These are phyloP conservation scores for Gymnopus androsaceus DNA, from an alignment of 1,284 basidiomycete genomes.

Conservation along the genomic window DNA sequence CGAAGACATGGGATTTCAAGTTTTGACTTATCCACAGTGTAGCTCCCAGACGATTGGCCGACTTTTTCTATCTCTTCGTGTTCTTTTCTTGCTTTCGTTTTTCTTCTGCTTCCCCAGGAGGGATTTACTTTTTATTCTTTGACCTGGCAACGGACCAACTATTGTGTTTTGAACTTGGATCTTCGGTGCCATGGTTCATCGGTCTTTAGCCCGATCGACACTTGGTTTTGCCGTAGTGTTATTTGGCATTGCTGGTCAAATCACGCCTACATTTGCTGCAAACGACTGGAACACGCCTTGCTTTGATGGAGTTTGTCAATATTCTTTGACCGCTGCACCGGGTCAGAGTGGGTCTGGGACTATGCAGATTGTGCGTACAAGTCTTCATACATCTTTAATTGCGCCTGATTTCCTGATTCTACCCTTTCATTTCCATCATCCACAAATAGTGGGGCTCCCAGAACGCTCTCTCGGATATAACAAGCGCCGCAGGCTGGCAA, in stretches of 20 bases:
- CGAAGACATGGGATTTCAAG: too few species aligned
- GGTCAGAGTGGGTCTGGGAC: constrained; percentile 19
- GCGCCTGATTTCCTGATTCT: too few species aligned
- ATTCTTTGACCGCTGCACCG: constrained; percentile 17
- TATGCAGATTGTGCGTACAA: constrained; percentile 22
- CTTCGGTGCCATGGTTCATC: neutral
- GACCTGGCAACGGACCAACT: too few species aligned
- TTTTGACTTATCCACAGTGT: too few species aligned
- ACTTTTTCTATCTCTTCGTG: neutral
- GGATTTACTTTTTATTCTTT: constrained; percentile 1
- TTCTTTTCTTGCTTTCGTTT: constrained; percentile 12
- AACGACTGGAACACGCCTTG: constrained; percentile 28
- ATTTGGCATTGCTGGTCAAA: neutral
- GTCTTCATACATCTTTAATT: neutral
- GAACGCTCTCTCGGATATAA: constrained; percentile 25
- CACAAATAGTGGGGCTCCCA: constrained; percentile 25
- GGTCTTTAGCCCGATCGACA: too few species aligned
- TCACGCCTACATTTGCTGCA: neutral
- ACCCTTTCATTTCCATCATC: too few species aligned
- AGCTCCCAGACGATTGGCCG: neutral
- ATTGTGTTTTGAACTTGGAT: too few species aligned
- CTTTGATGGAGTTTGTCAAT: constrained; percentile 24
- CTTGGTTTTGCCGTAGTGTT: too few species aligned
- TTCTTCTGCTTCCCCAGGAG: constrained; percentile 16
- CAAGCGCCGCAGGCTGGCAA: constrained; percentile 23